Evolutionary conservation across 2,329 filamentous ascomycete species (phyloP), one percentile per base, ranked within the genome.

Genomic region (Esteya vermicola): DNA sequence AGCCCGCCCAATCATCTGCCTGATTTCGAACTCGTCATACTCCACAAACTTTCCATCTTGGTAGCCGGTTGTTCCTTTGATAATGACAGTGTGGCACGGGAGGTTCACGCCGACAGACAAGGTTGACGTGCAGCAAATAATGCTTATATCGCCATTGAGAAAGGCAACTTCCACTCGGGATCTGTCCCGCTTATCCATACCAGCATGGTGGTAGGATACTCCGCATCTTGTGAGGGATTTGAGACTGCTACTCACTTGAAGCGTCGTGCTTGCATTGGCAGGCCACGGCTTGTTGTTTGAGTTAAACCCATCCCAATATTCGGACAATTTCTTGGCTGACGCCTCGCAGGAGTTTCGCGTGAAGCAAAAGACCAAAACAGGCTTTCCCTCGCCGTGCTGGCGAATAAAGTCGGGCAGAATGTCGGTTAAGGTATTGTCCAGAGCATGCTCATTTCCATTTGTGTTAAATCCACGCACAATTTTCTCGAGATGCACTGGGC

Each of bases 1-100:
- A 38, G 85, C 85, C 46, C 85, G 75, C 7, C 85, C 85, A 36
- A 93, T 70, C 85, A 93, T 93, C 51, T 93, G 85, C 79, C 89
- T 89, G 45, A 89, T 71, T 48, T 93, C 85, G 6, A 93, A 64
- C 52, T 91, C 84, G 0, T 82, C 77, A 48, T 85, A 86, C 53
- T 91, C 83, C 41, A 76, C 71, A 28, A 72, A 51, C 8, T 59
- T 66, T 7, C 67, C 64, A 42, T 75, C 70, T 42, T 74, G 71
- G 57, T 75, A 88, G 1, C 68, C 65, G 4, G 77, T 68, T 0
- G 85, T 93, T 19, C 83, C 82, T 55, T 93, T 93, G 41, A 93
- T 71, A 9, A 93, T 75, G 4, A 88, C 84, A 4, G 88, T 72
- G 52, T 91, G 81, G 45, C 84, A 86, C 9, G 85, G 85, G 9